Evolutionary conservation across 2,329 filamentous ascomycete species (phyloP).

Genomic region (Fusarium avenaceum): DNA sequence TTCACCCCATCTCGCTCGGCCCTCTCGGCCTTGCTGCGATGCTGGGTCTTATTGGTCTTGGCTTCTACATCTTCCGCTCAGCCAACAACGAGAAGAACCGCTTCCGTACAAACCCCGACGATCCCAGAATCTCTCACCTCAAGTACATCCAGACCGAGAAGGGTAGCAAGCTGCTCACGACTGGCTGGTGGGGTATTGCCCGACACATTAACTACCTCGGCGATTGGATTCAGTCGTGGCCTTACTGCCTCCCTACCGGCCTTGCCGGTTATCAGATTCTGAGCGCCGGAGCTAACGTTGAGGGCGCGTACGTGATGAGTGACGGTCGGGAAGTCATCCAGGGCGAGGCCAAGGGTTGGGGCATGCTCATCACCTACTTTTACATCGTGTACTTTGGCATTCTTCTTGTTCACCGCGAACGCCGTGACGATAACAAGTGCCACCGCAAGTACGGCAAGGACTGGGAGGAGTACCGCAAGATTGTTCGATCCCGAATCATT

Average conservation of each 20-base stretch:
- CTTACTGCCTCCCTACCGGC: conserved; percentile 88
- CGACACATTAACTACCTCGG: conserved; percentile 97
- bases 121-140: conserved; percentile 83
- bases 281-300: conserved; percentile 63
- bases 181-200: conserved; percentile 93
- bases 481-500: conserved; percentile 85
- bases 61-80: conserved; percentile 94
- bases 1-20: conserved; percentile 85
- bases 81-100: conserved; percentile 95
- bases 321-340: conserved; percentile 76
- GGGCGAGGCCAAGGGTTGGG: conserved; percentile 83
- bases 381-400: conserved; percentile 93
- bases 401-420: conserved; percentile 86
- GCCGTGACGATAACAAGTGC: conserved; percentile 92
- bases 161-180: conserved; percentile 83
- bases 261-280: conserved; percentile 84
- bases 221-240: conserved; percentile 95
- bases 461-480: conserved; percentile 89
- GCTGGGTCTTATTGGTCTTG: conserved; percentile 74
- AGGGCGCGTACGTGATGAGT: conserved; percentile 68
- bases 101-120: conserved; percentile 88
- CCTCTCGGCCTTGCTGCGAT: conserved; percentile 74
- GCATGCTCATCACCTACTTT: conserved; percentile 92
- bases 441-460: conserved; percentile 90
- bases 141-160: conserved; percentile 87